Conservation (phyloP, 1,284 basidiomycete species). For the Hymenochaete sp. region DNA sequence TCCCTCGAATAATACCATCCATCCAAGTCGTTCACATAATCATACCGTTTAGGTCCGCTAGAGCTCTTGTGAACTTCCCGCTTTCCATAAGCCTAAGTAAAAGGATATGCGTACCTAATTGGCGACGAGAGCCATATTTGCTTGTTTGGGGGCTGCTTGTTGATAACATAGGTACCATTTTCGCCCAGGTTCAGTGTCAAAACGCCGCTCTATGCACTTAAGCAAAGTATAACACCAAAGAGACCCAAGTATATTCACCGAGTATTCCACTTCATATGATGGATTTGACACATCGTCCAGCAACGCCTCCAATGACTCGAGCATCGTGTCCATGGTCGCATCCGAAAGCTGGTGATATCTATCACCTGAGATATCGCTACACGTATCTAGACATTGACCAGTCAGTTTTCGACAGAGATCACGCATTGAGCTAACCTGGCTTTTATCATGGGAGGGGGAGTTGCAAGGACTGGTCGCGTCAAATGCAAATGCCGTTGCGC, state of each 20-base stretch:
- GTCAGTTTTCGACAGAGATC: slow-evolving; percentile 7
- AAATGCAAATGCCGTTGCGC: slow-evolving; percentile 7
- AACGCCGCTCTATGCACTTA: slow-evolving; percentile 67
- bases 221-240: not conserved
- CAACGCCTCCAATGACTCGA: slow-evolving; percentile 72
- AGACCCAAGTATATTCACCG: slow-evolving; percentile 47
- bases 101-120: slow-evolving; percentile 46
- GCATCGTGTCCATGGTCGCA: slow-evolving; percentile 71
- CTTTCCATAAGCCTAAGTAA: not conserved
- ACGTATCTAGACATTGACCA: slow-evolving; percentile 7
- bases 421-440: slow-evolving; percentile 18
- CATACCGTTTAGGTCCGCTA: slow-evolving; percentile 87
- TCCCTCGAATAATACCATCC: slow-evolving; percentile 78
- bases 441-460: slow-evolving; percentile 24
- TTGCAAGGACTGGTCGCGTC: slow-evolving; percentile 20
- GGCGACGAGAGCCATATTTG: slow-evolving; percentile 99
- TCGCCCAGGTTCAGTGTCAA: slow-evolving; percentile 78
- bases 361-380: slow-evolving; percentile 42
- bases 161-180: slow-evolving; percentile 95
- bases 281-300: slow-evolving; percentile 54
- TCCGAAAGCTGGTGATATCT: slow-evolving; percentile 78
- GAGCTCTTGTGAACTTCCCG: not conserved
- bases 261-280: slow-evolving; percentile 87
- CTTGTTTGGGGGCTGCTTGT: slow-evolving; percentile 98
- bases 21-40: slow-evolving; percentile 48